A percentile compares a stretch with the other conserved stretches of the same genome.
These are phyloP conservation scores for Cercophora sp. DNA, from an alignment of 495 filamentous ascomycete species.

Conservation along the genomic window DNA sequence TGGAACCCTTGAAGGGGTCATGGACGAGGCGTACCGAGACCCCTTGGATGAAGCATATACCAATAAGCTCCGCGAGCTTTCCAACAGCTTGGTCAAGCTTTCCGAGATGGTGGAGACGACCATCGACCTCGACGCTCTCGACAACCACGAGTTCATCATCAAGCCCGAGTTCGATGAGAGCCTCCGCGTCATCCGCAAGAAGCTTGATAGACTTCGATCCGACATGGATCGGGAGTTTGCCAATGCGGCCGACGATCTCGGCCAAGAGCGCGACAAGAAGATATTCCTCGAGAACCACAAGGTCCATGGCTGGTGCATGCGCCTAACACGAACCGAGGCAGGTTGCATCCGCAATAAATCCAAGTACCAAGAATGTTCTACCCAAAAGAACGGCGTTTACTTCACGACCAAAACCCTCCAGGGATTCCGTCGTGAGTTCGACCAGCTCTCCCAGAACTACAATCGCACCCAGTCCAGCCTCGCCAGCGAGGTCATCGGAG, in stretches of 20 bases:
- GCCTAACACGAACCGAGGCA: constrained; percentile 86
- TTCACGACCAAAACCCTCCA: constrained; percentile 91
- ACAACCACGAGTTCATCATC: constrained; percentile 98
- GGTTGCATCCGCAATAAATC: constrained; percentile 88
- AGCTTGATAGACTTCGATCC: constrained; percentile 76
- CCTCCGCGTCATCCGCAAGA: constrained; percentile 80
- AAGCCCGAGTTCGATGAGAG: constrained; percentile 97
- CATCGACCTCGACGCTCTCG: constrained; percentile 90
- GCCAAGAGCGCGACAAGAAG: constrained; percentile 94
- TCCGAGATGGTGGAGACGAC: constrained; percentile 99
- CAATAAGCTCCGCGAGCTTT: constrained; percentile 68
- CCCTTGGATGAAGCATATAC: constrained; percentile 87
- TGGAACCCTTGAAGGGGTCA: constrained; percentile 81
- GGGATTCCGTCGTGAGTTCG: constrained; percentile 79
- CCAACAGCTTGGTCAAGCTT: constrained; percentile 75
- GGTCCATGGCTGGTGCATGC: constrained; percentile 95
- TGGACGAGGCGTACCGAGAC: constrained; percentile 91
- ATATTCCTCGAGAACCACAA: constrained; percentile 96
- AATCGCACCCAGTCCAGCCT: constrained; percentile 90
- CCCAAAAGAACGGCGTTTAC: constrained; percentile 98
- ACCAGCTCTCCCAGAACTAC: constrained; percentile 92
- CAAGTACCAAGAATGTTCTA: constrained; percentile 91
- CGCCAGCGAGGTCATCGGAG: constrained; percentile 87
- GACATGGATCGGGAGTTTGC: constrained; percentile 84
- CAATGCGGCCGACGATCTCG: constrained; percentile 73